phyloP scores from a whole-genome alignment of 352 stramenopile genomes.

The Chrysophaeum taylorii region DNA sequence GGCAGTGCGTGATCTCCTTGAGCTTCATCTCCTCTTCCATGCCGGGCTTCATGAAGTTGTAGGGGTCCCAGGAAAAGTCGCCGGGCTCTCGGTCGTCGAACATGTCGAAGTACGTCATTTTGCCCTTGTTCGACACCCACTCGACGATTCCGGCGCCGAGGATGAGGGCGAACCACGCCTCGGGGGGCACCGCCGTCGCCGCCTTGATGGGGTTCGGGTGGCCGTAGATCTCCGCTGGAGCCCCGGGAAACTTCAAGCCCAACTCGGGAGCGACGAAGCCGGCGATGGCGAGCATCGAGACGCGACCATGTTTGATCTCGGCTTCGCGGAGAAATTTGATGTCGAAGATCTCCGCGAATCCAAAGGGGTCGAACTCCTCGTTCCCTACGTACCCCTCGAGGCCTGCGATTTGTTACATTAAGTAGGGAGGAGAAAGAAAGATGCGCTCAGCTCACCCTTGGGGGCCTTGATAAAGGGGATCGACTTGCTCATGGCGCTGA shows the following conservation, averaged over 20 bases:
- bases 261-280: neutral
- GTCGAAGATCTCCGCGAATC: constrained; percentile 7
- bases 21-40: constrained; percentile 11
- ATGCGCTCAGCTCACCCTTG: too few relatives aligned
- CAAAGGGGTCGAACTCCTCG: constrained; percentile 6
- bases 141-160: constrained; percentile 1
- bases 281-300: neutral
- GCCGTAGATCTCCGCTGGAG: neutral
- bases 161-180: neutral
- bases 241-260: neutral
- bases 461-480: constrained; percentile 4
- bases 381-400: neutral
- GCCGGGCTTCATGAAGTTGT: neutral
- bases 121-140: neutral
- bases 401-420: too few relatives aligned
- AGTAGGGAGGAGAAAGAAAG: too few relatives aligned
- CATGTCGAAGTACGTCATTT: constrained; percentile 5
- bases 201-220: constrained; percentile 4
- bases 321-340: constrained; percentile 1
- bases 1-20: neutral
- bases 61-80: neutral
- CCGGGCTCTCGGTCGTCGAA: constrained; percentile 5
- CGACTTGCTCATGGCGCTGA: neutral
- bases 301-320: neutral
- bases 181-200: neutral